A percentile compares a stretch with the other conserved stretches of the same genome.
Conservation (phyloP, 2,329 filamentous ascomycete genomes). For the Cercospora berteroae region DNA sequence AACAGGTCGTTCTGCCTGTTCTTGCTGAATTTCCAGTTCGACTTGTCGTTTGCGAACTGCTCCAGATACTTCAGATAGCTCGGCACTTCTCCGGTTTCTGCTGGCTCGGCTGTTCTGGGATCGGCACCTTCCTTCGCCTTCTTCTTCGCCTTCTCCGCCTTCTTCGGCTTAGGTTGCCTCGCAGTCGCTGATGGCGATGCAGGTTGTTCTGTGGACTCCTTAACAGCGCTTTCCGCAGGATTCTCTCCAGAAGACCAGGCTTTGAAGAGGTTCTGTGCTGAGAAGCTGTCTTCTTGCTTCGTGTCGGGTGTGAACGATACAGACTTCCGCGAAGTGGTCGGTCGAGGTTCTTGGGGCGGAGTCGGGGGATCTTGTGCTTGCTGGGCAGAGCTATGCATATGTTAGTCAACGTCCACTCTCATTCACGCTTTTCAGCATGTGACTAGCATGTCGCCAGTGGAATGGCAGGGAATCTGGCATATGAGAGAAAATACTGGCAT, state of each 20-base stretch:
- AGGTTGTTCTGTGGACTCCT: constrained; percentile 19
- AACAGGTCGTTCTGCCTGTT: constrained; percentile 82
- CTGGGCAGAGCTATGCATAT: constrained; percentile 4
- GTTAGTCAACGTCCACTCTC: not conserved
- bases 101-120: not conserved
- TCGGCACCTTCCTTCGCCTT: constrained; percentile 8
- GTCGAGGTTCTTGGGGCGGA: constrained; percentile 1
- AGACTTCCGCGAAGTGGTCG: constrained; percentile 47
- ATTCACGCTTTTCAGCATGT: not conserved
- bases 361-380: not conserved
- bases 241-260: constrained; percentile 43
- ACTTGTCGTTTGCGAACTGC: constrained; percentile 68
- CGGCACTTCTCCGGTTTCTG: constrained; percentile 34
- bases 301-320: constrained; percentile 65
- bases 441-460: not conserved
- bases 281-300: constrained; percentile 58
- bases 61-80: constrained; percentile 73
- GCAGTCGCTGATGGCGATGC: constrained; percentile 16
- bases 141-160: constrained; percentile 33
- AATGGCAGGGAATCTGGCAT: not conserved
- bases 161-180: constrained; percentile 35
- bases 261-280: constrained; percentile 52
- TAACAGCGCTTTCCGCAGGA: constrained; percentile 25
- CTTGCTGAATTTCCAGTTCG: constrained; percentile 94
- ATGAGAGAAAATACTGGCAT: not conserved